Evolutionary conservation across 2,329 filamentous ascomycete genomes (phyloP), one percentile per base, ranked within the genome.

Genomic region (Ceratocystis smalleyi): DNA sequence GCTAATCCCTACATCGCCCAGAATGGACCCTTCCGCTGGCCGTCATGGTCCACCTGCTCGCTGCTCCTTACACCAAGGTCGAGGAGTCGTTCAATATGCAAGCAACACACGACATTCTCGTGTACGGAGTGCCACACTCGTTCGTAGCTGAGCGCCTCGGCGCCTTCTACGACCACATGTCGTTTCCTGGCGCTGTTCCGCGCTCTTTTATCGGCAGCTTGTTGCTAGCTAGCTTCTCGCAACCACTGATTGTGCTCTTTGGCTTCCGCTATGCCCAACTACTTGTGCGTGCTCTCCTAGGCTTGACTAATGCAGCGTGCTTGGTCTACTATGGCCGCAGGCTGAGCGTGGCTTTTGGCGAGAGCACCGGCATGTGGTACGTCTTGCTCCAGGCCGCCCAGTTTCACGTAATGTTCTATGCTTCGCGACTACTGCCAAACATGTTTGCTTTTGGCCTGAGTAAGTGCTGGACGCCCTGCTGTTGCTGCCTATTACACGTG

Each of bases 1-100:
- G 64, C 67, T 67, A 55, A 68, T 62, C 54, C 68, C 49, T 73
- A 76, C 63, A n/a, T 35, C 27, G 27, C 71, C 54, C 59, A 68
- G 67, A 68, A 59, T 71, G 84, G 68, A 74, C 85, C 61, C 77
- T 91, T 65, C 87, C 88, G 1, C 73, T 78, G 1, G 72, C 86
- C 43, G 78, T 89, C 69, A 73, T 88, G 66, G 64, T 87, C 64
- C 89, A 96, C 74, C 83, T 95, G 64, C 71, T 84, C 67, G 73
- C 84, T 27, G 84, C 91, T 10, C 94, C 94, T 0, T 92, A 95
- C 77, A 96, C 91, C 65, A 99, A 99, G 74, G 94, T 99, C 66
- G 94, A 99, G 74, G 94, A 99, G 75, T 97, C 92, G 0, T 97
- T 99, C 81, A 96, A 96, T 73, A 84, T 97, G 66, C 94, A 99